These are phyloP conservation scores for Phytopythium litorale DNA, from an alignment of 352 stramenopile genomes.

Conservation along the genomic window DNA sequence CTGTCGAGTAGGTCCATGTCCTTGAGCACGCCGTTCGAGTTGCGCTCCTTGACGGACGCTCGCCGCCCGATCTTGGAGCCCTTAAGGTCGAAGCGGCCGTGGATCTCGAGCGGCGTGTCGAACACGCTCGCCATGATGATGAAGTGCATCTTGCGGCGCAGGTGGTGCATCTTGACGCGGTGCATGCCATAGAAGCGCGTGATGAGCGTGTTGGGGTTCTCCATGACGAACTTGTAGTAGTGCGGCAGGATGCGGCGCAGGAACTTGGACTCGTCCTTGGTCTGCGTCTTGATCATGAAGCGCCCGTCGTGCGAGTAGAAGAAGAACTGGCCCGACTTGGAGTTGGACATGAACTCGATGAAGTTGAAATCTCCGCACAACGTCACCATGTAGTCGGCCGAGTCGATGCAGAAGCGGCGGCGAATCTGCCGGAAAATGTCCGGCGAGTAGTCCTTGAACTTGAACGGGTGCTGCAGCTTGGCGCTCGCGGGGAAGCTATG, in stretches of 20 bases:
- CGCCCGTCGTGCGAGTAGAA: conserved; percentile 97
- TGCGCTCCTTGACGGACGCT: conserved; percentile 53
- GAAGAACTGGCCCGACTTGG: conserved; percentile 99
- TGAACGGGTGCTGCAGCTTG: conserved; percentile 80
- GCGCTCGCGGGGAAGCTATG: conserved; percentile 66
- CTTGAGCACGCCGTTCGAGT: conserved; percentile 76
- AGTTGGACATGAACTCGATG: conserved; percentile 98
- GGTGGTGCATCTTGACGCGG: conserved; percentile 96
- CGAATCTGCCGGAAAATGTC: conserved; percentile 84
- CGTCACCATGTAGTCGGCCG: conserved; percentile 89
- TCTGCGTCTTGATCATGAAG: conserved; percentile 99
- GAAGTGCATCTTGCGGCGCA: conserved; percentile 92
- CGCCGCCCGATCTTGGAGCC: conserved; percentile 87
- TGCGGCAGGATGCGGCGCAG: conserved; percentile 95
- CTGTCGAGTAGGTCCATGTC: conserved; percentile 90
- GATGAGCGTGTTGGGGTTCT: conserved; percentile 97
- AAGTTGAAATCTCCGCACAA: conserved; percentile 95
- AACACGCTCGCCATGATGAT: conserved; percentile 98
- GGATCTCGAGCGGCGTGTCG: conserved; percentile 91
- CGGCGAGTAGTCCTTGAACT: conserved; percentile 93
- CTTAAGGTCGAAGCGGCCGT: conserved; percentile 89
- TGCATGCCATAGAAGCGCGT: conserved; percentile 98
- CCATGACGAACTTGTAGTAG: conserved; percentile 97
- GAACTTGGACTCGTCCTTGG: conserved; percentile 98
- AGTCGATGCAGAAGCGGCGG: conserved; percentile 68